Evolutionary conservation across 2,329 filamentous ascomycete species (phyloP), one percentile per base, ranked within the genome.

Genomic region (Trichoderma atrobrunneum): DNA sequence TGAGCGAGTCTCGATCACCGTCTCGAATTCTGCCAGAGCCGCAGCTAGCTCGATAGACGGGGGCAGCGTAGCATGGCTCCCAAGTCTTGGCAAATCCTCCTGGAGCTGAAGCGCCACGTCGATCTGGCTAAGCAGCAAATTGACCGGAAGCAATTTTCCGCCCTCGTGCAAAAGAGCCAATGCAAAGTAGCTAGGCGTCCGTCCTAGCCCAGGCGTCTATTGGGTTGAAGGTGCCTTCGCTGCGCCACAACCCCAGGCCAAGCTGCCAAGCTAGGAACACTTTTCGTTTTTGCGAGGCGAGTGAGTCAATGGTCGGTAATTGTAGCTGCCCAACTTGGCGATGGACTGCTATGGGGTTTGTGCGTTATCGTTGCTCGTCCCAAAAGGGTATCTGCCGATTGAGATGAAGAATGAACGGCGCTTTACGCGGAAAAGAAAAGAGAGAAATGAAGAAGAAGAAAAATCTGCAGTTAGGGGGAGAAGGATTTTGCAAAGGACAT

Each of bases 91-190:
- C 36, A 34, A 51, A 69, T 69, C 66, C 66, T 69, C 24, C 66
- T 51, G 36, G 66, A 54, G 66, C 28, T 61, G 66, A 62, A 70
- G 67, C 67, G 67, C 57, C 67, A 62, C 67, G 60, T 51, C 67
- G 36, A 62, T 70, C 66, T 34, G 26, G 67, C 26, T 30, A 62
- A 24, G 21, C 34, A 24, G 59, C 54, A 48, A 59, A 32, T 43
- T 26, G 10, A 36, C 10, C n/a, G 16, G 34, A 12, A 59, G 56
- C 26, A 34, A 26, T 28, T 43, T 18, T 36, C 63, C 48, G 48
- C 16, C 36, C 26, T 64, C n/a, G 26, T 24, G 51, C 12, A 30
- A 57, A 65, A 69, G 56, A 69, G 65, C 65, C 34, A 32, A 24
- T 54, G 30, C 36, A 18, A 48, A 30, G 7, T 8, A 26, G 56